Conservation (phyloP, 352 stramenopile genomes). For the Lagenidium giganteum region DNA sequence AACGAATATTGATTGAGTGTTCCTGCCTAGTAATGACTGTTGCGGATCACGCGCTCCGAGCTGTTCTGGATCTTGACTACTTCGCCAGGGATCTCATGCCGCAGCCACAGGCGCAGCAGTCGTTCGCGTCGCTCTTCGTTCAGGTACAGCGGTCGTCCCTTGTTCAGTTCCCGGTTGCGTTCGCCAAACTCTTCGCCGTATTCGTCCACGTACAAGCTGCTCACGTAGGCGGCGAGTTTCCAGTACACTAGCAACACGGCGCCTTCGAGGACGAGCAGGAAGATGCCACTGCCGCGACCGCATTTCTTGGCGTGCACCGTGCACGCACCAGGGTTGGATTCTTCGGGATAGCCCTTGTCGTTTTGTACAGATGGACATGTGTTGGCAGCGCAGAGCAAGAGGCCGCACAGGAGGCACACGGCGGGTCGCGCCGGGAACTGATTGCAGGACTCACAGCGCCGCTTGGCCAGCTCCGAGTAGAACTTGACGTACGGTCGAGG, state of each 20-base stretch:
- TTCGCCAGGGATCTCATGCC: conserved; percentile 67
- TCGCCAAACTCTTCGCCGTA: conserved; percentile 79
- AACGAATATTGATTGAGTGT: background rate
- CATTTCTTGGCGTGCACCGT: conserved; percentile 76
- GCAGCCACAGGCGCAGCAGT: conserved; percentile 52
- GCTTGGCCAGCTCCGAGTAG: conserved; percentile 69
- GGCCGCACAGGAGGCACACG: conserved; percentile 64
- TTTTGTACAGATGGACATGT: conserved; percentile 55
- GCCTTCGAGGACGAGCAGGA: conserved; percentile 64
- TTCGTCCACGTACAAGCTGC: conserved; percentile 72
- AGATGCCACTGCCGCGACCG: conserved; percentile 59
- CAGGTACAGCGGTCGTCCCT: conserved; percentile 63
- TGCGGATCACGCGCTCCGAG: conserved; percentile 68
- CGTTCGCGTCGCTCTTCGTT: conserved; percentile 52
- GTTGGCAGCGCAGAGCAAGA: conserved; percentile 61
- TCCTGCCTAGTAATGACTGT: conserved; percentile 64
- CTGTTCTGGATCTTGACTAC: conserved; percentile 80
- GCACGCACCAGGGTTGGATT: conserved; percentile 65
- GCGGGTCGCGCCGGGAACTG: conserved; percentile 65
- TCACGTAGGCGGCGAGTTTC: conserved; percentile 66
- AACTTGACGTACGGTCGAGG: conserved; percentile 65
- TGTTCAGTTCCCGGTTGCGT: conserved; percentile 59
- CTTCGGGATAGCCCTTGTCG: conserved; percentile 60
- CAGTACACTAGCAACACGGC: conserved; percentile 71
- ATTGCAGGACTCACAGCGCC: conserved; percentile 49